Percentiles rank a stretch among this genome's conserved stretches.
Conservation (phyloP, 1,284 basidiomycete genomes). For the Puccinia horiana region DNA sequence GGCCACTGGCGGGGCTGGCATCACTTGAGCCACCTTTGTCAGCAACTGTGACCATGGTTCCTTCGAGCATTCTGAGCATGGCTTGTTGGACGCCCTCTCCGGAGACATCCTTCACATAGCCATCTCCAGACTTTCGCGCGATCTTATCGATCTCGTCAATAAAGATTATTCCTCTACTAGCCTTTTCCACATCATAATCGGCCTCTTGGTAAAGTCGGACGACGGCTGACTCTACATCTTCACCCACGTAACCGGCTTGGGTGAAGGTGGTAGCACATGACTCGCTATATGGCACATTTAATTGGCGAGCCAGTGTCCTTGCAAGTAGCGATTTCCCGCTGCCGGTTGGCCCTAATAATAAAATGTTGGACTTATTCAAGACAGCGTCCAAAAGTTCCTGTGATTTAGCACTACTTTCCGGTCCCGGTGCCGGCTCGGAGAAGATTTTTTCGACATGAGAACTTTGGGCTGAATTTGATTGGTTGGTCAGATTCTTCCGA, state of each 20-base stretch:
- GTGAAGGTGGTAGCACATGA: slow-evolving; percentile 62
- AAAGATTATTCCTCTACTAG: slow-evolving; percentile 87
- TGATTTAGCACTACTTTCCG: not conserved
- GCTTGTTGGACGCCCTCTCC: slow-evolving; percentile 95
- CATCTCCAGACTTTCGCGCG: slow-evolving; percentile 67
- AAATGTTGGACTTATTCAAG: slow-evolving; percentile 42
- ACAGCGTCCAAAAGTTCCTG: slow-evolving; percentile 14
- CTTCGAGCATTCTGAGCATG: slow-evolving; percentile 88
- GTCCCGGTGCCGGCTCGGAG: not conserved
- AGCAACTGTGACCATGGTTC: slow-evolving; percentile 73
- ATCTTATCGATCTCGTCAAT: slow-evolving; percentile 97
- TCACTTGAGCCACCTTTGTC: slow-evolving; percentile 64
- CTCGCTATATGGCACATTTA: slow-evolving; percentile 81
- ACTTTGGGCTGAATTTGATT: not conserved
- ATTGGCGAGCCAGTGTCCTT: slow-evolving; percentile 76
- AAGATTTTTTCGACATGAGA: not conserved
- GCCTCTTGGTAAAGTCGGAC: slow-evolving; percentile 80
- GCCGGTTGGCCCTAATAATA: slow-evolving; percentile 58
- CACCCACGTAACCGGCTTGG: slow-evolving; percentile 70
- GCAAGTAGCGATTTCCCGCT: slow-evolving; percentile 83
- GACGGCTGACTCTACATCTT: slow-evolving; percentile 87
- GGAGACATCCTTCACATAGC: slow-evolving; percentile 79
- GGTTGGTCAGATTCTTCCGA: not conserved
- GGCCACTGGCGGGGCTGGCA: slow-evolving; percentile 28
- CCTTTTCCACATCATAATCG: slow-evolving; percentile 78